phyloP scores from a whole-genome alignment of 2,329 filamentous ascomycete genomes.

The Trichoderma sp. region DNA sequence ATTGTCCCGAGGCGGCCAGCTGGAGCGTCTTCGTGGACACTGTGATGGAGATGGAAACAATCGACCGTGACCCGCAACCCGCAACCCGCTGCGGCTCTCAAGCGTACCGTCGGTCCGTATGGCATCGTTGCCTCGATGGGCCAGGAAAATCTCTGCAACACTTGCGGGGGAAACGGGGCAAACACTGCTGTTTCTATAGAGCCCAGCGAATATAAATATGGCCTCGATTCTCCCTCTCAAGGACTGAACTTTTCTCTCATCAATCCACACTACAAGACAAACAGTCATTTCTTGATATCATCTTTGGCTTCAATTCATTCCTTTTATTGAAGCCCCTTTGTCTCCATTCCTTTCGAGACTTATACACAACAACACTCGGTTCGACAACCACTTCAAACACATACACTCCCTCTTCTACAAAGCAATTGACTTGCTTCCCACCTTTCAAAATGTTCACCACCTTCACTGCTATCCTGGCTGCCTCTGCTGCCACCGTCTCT shows the following conservation, averaged over 20 bases:
- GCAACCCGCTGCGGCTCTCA: slow-evolving; percentile 21
- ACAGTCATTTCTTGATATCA: slow-evolving; percentile 10
- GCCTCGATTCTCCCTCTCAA: slow-evolving; percentile 14
- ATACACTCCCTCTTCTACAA: slow-evolving; percentile 23
- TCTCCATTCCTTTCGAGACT: slow-evolving; percentile 24
- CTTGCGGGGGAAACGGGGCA: slow-evolving; percentile 20
- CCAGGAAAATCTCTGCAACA: slow-evolving; percentile 8
- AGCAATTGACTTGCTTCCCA: slow-evolving; percentile 14
- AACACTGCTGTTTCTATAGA: not conserved
- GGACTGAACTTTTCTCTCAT: not conserved
- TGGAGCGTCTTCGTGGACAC: not conserved
- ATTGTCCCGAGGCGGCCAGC: not conserved
- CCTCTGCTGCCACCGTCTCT: slow-evolving; percentile 38
- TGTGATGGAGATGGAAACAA: slow-evolving; percentile 10
- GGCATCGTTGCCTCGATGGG: slow-evolving; percentile 16
- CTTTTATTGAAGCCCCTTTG: slow-evolving; percentile 22
- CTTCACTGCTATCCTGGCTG: slow-evolving; percentile 39
- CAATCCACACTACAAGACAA: slow-evolving; percentile 8
- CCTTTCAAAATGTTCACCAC: slow-evolving; percentile 27
- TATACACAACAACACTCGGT: slow-evolving; percentile 11
- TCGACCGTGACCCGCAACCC: slow-evolving; percentile 18
- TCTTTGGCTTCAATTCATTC: slow-evolving; percentile 22
- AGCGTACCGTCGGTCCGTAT: slow-evolving; percentile 26
- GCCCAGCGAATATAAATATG: slow-evolving; percentile 24
- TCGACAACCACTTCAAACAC: slow-evolving; percentile 15